phyloP scores from a whole-genome alignment of 164 flowering plant species.

The Hamamelis virginiana region DNA sequence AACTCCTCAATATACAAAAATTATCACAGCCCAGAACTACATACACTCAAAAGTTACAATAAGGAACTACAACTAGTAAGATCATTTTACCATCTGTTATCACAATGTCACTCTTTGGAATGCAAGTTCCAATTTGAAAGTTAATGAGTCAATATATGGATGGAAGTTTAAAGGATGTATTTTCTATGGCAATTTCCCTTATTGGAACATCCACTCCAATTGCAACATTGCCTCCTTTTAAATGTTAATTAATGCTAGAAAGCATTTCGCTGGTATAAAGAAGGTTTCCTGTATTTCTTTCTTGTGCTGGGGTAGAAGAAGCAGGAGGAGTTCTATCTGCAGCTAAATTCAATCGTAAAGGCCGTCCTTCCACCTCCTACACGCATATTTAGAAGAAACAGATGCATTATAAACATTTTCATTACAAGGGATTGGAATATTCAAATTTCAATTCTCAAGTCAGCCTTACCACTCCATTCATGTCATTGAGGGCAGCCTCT shows the following conservation, averaged over 20 bases:
- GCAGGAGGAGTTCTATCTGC: slow-evolving; percentile 31
- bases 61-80: too few relatives aligned
- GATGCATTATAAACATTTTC: background rate
- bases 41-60: background rate
- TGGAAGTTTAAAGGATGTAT: too few relatives aligned
- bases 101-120: background rate
- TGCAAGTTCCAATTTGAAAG: background rate
- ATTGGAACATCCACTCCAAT: background rate
- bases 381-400: slow-evolving; percentile 3
- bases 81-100: background rate
- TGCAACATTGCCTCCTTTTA: background rate
- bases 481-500: slow-evolving; percentile 51
- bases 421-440: background rate
- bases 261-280: slow-evolving; percentile 33
- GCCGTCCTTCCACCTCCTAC: slow-evolving; percentile 80
- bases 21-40: background rate
- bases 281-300: slow-evolving; percentile 17
- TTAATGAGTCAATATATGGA: too few relatives aligned
- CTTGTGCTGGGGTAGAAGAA: slow-evolving; percentile 13
- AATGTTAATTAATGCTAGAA: slow-evolving; percentile 27
- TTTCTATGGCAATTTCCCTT: too few relatives aligned
- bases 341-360: slow-evolving; percentile 66
- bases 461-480: slow-evolving; percentile 81
- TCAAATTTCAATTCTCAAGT: background rate
- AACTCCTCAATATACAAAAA: too few relatives aligned